Evolutionary conservation across 371 early-diverging fungal genomes (phyloP).

Genomic region (Apophysomyces sp.): DNA sequence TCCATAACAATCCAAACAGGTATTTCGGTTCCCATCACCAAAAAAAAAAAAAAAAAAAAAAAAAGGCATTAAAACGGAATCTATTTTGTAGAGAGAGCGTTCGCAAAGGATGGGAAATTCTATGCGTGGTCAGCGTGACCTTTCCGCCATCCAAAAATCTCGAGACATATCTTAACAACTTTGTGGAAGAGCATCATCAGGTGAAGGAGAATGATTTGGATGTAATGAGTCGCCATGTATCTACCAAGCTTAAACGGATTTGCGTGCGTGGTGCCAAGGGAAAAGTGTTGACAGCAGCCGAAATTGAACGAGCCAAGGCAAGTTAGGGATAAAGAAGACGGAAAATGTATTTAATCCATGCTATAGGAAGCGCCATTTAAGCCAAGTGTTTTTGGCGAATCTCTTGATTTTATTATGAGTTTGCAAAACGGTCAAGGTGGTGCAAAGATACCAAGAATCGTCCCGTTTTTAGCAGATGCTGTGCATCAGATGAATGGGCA

Average conservation of each 20-base stretch:
- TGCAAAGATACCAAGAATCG: conserved; percentile 72
- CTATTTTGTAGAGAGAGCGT: conserved; percentile 54
- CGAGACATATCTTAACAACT: conserved; percentile 79
- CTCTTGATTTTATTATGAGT: conserved; percentile 82
- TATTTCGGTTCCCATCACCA: conserved; percentile 23
- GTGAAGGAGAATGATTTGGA: conserved; percentile 49
- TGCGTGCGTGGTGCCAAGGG: conserved; percentile 82
- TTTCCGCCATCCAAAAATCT: conserved; percentile 94
- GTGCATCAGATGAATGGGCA: conserved; percentile 78
- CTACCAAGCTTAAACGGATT: conserved; percentile 66
- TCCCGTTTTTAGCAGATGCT: conserved; percentile 80
- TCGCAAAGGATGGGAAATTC: conserved; percentile 85
- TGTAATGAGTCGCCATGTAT: conserved; percentile 61
- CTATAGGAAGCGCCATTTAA: conserved; percentile 84
- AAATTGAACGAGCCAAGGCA: conserved; percentile 80
- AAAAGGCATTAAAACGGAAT: no score
- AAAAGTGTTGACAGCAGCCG: conserved; percentile 69
- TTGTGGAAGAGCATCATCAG: conserved; percentile 67
- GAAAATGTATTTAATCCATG: no score
- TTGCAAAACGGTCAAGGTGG: conserved; percentile 42
- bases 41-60: neutral
- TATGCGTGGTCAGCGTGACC: conserved; percentile 76
- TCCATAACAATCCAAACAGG: conserved; percentile 79
- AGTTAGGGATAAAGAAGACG: conserved; percentile 3
- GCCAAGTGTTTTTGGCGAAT: conserved; percentile 91